phyloP scores from a whole-genome alignment of 495 filamentous ascomycete species.

The Penicillium dipodomyicola region DNA sequence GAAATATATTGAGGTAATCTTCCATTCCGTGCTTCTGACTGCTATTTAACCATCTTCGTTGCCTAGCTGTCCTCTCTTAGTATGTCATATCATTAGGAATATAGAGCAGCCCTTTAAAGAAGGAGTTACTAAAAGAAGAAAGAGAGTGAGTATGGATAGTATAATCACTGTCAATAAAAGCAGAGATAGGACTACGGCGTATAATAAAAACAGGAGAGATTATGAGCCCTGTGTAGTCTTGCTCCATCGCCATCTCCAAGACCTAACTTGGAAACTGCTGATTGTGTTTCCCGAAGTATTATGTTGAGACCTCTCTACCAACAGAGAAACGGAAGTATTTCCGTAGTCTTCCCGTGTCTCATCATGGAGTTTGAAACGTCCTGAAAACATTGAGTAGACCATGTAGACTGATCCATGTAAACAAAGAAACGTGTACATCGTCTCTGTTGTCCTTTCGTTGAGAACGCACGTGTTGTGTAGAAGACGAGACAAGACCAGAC shows the following conservation, averaged over 20 bases:
- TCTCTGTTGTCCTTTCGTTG: not conserved
- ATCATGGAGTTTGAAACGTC: not conserved
- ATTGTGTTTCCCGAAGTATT: too few species aligned
- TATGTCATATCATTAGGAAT: not conserved
- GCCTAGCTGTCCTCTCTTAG: not conserved
- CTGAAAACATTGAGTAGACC: not conserved
- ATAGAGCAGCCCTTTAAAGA: too few species aligned
- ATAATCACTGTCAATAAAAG: too few species aligned
- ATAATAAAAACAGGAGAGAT: too few species aligned
- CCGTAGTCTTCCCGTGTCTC: not conserved
- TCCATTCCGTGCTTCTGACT: not conserved
- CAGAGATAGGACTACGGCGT: too few species aligned
- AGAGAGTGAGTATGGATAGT: too few species aligned
- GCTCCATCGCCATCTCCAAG: not conserved
- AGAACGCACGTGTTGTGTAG: not conserved
- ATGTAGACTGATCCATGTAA: not conserved
- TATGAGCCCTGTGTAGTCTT: not conserved
- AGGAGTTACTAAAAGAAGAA: too few species aligned
- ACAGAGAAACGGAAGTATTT: not conserved
- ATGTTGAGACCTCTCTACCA: not conserved
- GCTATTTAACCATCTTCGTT: not conserved
- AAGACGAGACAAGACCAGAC: not conserved
- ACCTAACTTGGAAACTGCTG: not conserved
- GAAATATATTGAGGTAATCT: not conserved
- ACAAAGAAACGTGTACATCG: not conserved